Evolutionary conservation across 176 grass and related monocot genomes (phyloP).

Genomic region (Sorghum bicolor): Sorghum_bicolor_NCBIv3 NC_012871.2:10585501-10586000

Average conservation of each 20-base stretch:
- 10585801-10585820: background rate
- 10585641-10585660: background rate
- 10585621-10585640: background rate
- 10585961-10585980: background rate
- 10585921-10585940: conserved; percentile 58
- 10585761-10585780: conserved; percentile 43
- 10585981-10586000: background rate
- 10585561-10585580: background rate
- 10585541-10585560: conserved; percentile 88
- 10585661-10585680: background rate
- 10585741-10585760: conserved; percentile 91
- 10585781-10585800: background rate
- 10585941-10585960: background rate
- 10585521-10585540: conserved; percentile 80
- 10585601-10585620: background rate
- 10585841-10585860: conserved; percentile 78
- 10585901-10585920: conserved; percentile 67
- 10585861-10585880: conserved; percentile 88
- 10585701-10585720: conserved; percentile 89
- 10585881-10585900: conserved; percentile 95
- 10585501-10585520: conserved; percentile 79
- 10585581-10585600: background rate
- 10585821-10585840: background rate
- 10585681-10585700: background rate
- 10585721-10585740: conserved; percentile 89